A percentile compares a stretch with the other conserved stretches of the same genome.
phyloP scores from a whole-genome alignment of 495 filamentous ascomycete species.

The Rhypophila decipiens region DNA sequence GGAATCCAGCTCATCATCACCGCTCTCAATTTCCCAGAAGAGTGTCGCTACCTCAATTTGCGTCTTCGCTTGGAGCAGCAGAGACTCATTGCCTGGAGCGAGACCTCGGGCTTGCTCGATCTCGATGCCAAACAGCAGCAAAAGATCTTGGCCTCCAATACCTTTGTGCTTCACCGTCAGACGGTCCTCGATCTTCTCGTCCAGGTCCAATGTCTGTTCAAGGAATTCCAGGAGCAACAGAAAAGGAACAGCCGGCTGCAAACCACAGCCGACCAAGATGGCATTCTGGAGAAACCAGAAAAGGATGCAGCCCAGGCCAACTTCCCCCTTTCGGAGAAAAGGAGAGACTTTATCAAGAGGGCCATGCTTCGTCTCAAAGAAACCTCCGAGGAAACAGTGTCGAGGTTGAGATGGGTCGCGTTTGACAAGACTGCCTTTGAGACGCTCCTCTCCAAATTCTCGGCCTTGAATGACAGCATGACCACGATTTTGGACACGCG shows the following conservation, averaged over 20 bases:
- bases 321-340: conserved; percentile 25
- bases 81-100: conserved; percentile 41
- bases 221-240: conserved; percentile 38
- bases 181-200: conserved; percentile 38
- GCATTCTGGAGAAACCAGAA: conserved; percentile 27
- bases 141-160: conserved; percentile 35
- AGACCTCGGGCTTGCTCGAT: conserved; percentile 38
- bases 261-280: conserved; percentile 20
- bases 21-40: conserved; percentile 34
- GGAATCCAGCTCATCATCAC: conserved; percentile 40
- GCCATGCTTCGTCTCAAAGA: conserved; percentile 30
- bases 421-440: conserved; percentile 41
- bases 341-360: conserved; percentile 34
- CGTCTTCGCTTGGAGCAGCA: conserved; percentile 41
- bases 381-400: conserved; percentile 21
- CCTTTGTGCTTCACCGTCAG: conserved; percentile 37
- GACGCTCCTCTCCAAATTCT: conserved; percentile 31
- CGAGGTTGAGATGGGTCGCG: conserved; percentile 33
- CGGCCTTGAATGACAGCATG: conserved; percentile 39
- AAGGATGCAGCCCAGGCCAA: conserved; percentile 30
- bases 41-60: conserved; percentile 37
- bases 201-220: conserved; percentile 38
- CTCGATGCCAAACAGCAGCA: conserved; percentile 23
- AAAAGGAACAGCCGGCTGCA: conserved; percentile 25
- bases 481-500: conserved; percentile 36